Base-by-base conservation (phyloP, 441 rosid species). In the Gossypium schwendimanii region DNA sequence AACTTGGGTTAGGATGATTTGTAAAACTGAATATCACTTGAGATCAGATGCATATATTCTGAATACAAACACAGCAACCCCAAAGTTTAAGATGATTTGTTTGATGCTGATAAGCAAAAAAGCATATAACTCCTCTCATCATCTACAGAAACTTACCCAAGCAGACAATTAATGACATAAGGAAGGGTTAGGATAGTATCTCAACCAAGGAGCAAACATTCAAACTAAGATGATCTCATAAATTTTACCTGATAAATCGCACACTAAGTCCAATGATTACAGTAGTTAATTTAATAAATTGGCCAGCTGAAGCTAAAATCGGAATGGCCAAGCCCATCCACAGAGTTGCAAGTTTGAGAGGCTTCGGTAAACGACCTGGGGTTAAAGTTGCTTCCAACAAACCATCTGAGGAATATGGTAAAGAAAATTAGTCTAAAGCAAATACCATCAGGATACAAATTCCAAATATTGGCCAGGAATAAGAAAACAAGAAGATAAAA, bases 281-380 rank as follows among this genome's bases (percentile, higher is more conserved):
- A 45, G 80, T 81, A 36, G 84, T 69, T 62, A 95, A 82, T 50
- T 82, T 88, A 80, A 95, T 87, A 39, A 93, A 81, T 63, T 53
- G 70, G 62, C 98, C 99, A 44, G 94, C 80, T 75, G 98, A 86
- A 75, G 89, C 78, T 81, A 91, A 45, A 78, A 93, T 39, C 63
- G 99, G 99, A 47, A 84, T 75, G 59, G 85, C 85, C 87, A 95
- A 70, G 70, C 96, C 93, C 50, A 89, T 73, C 54, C 88, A 71
- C 50, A 95, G 86, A 23, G 99, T 95, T 60, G 92, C 97, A 77
- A 90, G 93, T 85, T 93, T 95, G 73, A 95, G 97, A 10, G 97
- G 98, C 86, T 81, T 93, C 18, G 99, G 98, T 33, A 84, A 76
- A 67, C 97, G 88, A 26, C 83, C 79, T 36, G 97, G 99, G 70